Evolutionary conservation across 495 filamentous ascomycete genomes (phyloP).

Genomic region (Neurospora sublineolata): DNA sequence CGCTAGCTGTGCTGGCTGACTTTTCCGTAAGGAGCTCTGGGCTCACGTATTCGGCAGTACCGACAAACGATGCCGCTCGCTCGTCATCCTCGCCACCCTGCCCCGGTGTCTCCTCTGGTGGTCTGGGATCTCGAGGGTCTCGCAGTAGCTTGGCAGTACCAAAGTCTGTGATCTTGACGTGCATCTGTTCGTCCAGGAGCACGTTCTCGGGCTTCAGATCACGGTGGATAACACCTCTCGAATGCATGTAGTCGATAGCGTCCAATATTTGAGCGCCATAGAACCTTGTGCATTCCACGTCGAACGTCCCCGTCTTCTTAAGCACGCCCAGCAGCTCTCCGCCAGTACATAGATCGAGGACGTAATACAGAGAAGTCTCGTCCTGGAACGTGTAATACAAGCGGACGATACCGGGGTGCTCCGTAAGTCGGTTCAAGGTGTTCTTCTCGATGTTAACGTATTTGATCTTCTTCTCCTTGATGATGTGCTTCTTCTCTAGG

Average conservation of each 20-base stretch:
- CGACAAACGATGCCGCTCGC: slow-evolving; percentile 88
- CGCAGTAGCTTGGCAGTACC: slow-evolving; percentile 91
- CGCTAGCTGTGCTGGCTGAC: slow-evolving; percentile 93
- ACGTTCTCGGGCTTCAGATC: slow-evolving; percentile 98
- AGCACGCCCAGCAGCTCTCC: slow-evolving; percentile 87
- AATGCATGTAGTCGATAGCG: slow-evolving; percentile 96
- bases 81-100: slow-evolving; percentile 51
- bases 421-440: slow-evolving; percentile 87
- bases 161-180: slow-evolving; percentile 98
- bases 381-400: slow-evolving; percentile 99
- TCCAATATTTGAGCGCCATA: slow-evolving; percentile 96
- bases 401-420: slow-evolving; percentile 93
- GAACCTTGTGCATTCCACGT: slow-evolving; percentile 89
- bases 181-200: slow-evolving; percentile 86
- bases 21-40: slow-evolving; percentile 92
- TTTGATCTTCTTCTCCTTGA: slow-evolving; percentile 99
- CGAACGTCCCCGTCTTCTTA: slow-evolving; percentile 88
- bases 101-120: slow-evolving; percentile 36
- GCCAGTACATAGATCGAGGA: slow-evolving; percentile 84
- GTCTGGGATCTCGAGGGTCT: slow-evolving; percentile 43
- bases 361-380: slow-evolving; percentile 90
- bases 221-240: slow-evolving; percentile 87
- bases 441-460: slow-evolving; percentile 99
- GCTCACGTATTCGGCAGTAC: slow-evolving; percentile 96
- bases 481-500: slow-evolving; percentile 96